A percentile compares a stretch with the other conserved stretches of the same genome.
These are phyloP conservation scores for Ustilago tritici DNA, from an alignment of 1,284 basidiomycete species.

Conservation along the genomic window DNA sequence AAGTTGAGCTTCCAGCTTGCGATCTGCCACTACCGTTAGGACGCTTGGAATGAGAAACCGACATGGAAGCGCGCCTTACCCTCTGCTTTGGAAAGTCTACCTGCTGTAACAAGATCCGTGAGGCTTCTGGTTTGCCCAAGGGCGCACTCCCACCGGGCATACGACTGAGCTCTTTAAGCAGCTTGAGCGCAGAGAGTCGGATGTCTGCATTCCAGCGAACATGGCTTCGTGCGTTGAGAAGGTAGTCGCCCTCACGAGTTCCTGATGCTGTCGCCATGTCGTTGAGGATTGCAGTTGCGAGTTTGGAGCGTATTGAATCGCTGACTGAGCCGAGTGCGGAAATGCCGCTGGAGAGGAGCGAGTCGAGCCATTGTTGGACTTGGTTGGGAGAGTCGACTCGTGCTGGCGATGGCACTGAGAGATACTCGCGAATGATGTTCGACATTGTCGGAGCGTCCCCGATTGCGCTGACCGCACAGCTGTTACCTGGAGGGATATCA, in stretches of 20 bases:
- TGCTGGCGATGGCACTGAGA: constrained; percentile 29
- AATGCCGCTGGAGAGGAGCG: constrained; percentile 26
- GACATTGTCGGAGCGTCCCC: constrained; percentile 22
- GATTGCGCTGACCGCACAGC: not conserved
- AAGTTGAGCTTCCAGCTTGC: not conserved
- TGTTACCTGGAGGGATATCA: not conserved
- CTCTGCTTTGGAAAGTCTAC: constrained; percentile 49
- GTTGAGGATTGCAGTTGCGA: constrained; percentile 35
- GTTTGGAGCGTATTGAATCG: constrained; percentile 44
- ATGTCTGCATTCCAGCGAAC: constrained; percentile 31
- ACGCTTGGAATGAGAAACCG: not conserved
- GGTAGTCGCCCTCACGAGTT: constrained; percentile 28
- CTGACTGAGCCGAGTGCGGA: constrained; percentile 29
- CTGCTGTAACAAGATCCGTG: constrained; percentile 46
- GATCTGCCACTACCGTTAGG: not conserved
- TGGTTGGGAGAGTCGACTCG: constrained; percentile 34
- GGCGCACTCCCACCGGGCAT: constrained; percentile 54
- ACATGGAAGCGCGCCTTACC: constrained; percentile 8
- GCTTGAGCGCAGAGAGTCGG: constrained; percentile 42
- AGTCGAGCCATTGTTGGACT: constrained; percentile 34
- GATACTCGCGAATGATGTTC: constrained; percentile 36
- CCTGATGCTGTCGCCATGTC: constrained; percentile 43
- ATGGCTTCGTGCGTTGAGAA: constrained; percentile 31
- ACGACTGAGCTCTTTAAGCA: constrained; percentile 59
- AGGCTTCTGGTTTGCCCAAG: constrained; percentile 29